Evolutionary conservation across 306 rosid species (phyloP), one percentile per base, ranked within the genome.

Genomic region (Malus fusca): DNA sequence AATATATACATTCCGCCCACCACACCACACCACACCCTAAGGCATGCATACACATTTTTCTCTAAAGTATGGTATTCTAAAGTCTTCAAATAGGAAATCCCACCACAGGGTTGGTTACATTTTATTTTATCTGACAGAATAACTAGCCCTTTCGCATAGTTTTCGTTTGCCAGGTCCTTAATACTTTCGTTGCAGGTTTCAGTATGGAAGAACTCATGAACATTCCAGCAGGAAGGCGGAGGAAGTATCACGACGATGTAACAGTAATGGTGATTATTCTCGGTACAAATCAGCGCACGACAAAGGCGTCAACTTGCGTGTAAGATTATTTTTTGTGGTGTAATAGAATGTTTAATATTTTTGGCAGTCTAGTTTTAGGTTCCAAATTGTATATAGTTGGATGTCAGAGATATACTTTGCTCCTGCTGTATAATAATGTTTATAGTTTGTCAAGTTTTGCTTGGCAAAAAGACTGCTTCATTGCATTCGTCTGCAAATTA

Each of bases 171-270:
- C 46, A 5, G 19, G 72, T 71, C 7, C 26, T 68, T 71, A 12
- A 80, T 71, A 37, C 6, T 59, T n/a, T 26, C n/a, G 33, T 72
- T 63, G 62, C 89, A 95, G 99, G 99, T 77, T 88, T 95, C 69
- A 92, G 90, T 83, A 85, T 79, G 90, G 97, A 95, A 89, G 98
- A 95, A 78, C 77, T 95, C 72, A 90, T 92, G 93, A 90, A 86
- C 66, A 59, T 92, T 82, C 99, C 97, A 21, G 96, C 90, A 0
- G 99, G 99, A 35, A 88, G 96, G 84, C 82, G 99, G 83, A 89
- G 99, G 78, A 95, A 92, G 81, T 95, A 95, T 86, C 99, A 95
- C 68, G 99, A 95, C 56, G 99, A 95, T 67, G 97, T 95, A 18
- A 95, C 99, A 15, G 92, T 95, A 61, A 95, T 92, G 35, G 97